These are phyloP conservation scores for Lanmaoa pseudosensibilis DNA, from an alignment of 768 basidiomycete species.

Conservation along the genomic window DNA sequence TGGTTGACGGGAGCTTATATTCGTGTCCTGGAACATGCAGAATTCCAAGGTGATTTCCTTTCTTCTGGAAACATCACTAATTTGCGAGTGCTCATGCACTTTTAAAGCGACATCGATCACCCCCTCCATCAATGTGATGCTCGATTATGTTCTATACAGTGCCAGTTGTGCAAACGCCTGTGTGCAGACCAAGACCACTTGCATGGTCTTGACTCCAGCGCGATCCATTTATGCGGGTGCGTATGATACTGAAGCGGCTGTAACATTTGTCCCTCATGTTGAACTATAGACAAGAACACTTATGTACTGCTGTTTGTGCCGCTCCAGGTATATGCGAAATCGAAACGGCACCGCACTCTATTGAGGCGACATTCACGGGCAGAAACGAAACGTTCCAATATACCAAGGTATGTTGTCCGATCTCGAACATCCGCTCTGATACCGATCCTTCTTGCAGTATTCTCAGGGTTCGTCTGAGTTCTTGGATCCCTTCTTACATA, in stretches of 20 bases:
- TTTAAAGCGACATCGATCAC: conserved; percentile 46
- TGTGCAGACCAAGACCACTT: conserved; percentile 51
- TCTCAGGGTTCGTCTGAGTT: conserved; percentile 43
- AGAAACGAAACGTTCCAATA: conserved; percentile 61
- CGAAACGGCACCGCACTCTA: conserved; percentile 55
- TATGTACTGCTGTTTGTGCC: conserved; percentile 44
- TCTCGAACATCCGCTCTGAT: background rate
- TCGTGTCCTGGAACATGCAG: conserved; percentile 45
- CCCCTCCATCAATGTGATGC: conserved; percentile 49
- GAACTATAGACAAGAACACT: conserved; percentile 47
- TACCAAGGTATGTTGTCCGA: conserved; percentile 48
- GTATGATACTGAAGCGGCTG: background rate
- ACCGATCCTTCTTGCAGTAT: conserved; percentile 37
- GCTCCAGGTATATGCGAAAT: conserved; percentile 57
- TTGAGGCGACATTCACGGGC: conserved; percentile 63
- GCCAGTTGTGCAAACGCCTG: conserved; percentile 55
- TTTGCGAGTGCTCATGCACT: background rate
- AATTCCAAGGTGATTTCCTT: conserved; percentile 39
- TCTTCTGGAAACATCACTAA: background rate
- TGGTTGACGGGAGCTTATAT: conserved; percentile 33
- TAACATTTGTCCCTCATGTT: background rate
- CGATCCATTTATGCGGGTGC: conserved; percentile 60
- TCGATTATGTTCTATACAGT: conserved; percentile 52
- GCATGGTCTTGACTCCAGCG: conserved; percentile 43
- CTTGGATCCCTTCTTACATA: background rate